Conservation (phyloP, 306 rosid species). For the Echinosophora koreensis region DNA sequence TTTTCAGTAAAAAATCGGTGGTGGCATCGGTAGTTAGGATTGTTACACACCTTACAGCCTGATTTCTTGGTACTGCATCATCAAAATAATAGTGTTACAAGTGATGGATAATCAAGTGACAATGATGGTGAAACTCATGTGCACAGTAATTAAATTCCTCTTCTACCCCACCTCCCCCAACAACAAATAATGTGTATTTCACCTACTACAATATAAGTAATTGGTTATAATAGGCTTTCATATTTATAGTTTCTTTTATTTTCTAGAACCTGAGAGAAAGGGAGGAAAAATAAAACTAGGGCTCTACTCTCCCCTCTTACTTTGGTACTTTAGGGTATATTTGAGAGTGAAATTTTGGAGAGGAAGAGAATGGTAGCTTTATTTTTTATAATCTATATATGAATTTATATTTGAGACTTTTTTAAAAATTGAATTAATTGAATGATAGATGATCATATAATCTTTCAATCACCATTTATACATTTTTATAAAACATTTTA, state of each 20-base stretch:
- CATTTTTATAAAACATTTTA: no score
- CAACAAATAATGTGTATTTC: constrained; percentile 15
- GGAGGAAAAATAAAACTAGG: not conserved
- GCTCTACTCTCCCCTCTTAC: not conserved
- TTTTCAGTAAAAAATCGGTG: constrained; percentile 8
- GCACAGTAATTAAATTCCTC: constrained; percentile 6
- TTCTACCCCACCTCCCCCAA: constrained; percentile 34
- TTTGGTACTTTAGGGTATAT: not conserved
- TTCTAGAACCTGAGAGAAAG: not conserved
- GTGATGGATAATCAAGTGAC: constrained; percentile 29
- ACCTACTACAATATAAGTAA: not conserved
- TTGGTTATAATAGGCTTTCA: not conserved
- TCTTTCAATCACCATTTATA: no score
- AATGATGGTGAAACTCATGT: constrained; percentile 15
- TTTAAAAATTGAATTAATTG: no score
- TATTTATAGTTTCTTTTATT: not conserved
- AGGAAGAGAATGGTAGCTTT: no score
- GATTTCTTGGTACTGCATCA: not conserved
- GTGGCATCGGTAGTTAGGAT: constrained; percentile 33
- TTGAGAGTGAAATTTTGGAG: no score
- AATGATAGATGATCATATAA: no score
- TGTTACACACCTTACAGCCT: constrained; percentile 25
- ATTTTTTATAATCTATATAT: no score
- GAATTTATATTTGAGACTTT: no score
- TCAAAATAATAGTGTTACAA: not conserved